Evolutionary conservation across 768 basidiomycete genomes (phyloP).

Genomic region (Clitopilus hobsonii): DNA sequence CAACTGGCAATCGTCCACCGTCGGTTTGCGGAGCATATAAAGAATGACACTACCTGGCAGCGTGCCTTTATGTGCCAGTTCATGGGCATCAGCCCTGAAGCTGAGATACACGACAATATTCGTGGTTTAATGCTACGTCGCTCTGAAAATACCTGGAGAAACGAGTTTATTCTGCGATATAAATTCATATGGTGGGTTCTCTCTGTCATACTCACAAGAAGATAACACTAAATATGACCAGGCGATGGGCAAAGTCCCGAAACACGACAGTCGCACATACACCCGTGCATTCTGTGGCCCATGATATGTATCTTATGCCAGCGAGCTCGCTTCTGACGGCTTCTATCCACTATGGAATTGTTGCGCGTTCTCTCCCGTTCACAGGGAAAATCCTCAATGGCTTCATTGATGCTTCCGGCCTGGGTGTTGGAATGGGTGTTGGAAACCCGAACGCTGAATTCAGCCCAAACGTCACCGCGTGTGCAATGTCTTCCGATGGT

Average conservation of each 20-base stretch:
- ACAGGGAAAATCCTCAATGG: slow-evolving; percentile 68
- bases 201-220: background rate
- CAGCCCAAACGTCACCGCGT: slow-evolving; percentile 58
- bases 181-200: slow-evolving; percentile 45
- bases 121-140: slow-evolving; percentile 51
- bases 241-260: slow-evolving; percentile 68
- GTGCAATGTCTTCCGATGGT: slow-evolving; percentile 55
- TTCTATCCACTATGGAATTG: slow-evolving; percentile 64
- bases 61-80: slow-evolving; percentile 68
- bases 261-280: slow-evolving; percentile 56
- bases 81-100: slow-evolving; percentile 63
- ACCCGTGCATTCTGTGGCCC: slow-evolving; percentile 57
- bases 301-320: slow-evolving; percentile 57
- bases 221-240: slow-evolving; percentile 19
- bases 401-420: slow-evolving; percentile 60
- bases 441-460: slow-evolving; percentile 78
- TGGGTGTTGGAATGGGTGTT: slow-evolving; percentile 52
- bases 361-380: slow-evolving; percentile 68
- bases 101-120: slow-evolving; percentile 39
- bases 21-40: slow-evolving; percentile 58
- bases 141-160: slow-evolving; percentile 59
- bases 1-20: slow-evolving; percentile 50
- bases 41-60: slow-evolving; percentile 77
- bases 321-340: slow-evolving; percentile 51
- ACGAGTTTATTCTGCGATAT: slow-evolving; percentile 61